Conservation (phyloP, 495 filamentous ascomycete genomes). For the Lophiotrema nucula region DNA sequence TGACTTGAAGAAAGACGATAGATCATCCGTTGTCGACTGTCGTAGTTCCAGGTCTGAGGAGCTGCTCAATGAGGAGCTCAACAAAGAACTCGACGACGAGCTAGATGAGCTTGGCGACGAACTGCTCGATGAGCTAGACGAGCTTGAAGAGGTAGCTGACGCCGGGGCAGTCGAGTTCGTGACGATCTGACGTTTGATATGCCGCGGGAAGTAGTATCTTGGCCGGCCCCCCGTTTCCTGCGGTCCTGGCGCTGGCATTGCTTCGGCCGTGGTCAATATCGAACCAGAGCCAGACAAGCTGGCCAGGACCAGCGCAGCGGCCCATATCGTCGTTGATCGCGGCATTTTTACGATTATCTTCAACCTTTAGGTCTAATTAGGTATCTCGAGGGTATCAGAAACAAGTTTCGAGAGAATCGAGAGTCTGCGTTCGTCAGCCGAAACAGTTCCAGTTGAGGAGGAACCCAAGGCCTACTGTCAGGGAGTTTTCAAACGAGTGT, state of each 20-base stretch:
- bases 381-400: slow-evolving; percentile 20
- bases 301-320: slow-evolving; percentile 41
- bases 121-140: slow-evolving; percentile 13
- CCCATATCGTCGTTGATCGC: slow-evolving; percentile 42
- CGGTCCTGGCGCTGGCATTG: slow-evolving; percentile 43
- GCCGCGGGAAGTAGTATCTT: slow-evolving; percentile 50
- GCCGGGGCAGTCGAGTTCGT: slow-evolving; percentile 35
- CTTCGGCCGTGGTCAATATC: slow-evolving; percentile 42
- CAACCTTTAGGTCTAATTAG: slow-evolving; percentile 14
- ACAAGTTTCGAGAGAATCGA: slow-evolving; percentile 10
- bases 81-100: slow-evolving; percentile 30
- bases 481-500: slow-evolving; percentile 40
- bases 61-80: slow-evolving; percentile 12
- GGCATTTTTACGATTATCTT: slow-evolving; percentile 34
- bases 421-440: slow-evolving; percentile 18
- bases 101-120: slow-evolving; percentile 32
- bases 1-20: slow-evolving; percentile 13
- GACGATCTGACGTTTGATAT: slow-evolving; percentile 47
- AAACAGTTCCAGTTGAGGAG: background rate
- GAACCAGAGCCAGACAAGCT: slow-evolving; percentile 36
- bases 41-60: slow-evolving; percentile 16
- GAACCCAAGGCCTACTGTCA: slow-evolving; percentile 28
- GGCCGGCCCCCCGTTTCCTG: slow-evolving; percentile 42
- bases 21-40: slow-evolving; percentile 9
- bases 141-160: slow-evolving; percentile 26